phyloP scores from a whole-genome alignment of 306 rosid species.

The Prinsepia uniflora region DNA sequence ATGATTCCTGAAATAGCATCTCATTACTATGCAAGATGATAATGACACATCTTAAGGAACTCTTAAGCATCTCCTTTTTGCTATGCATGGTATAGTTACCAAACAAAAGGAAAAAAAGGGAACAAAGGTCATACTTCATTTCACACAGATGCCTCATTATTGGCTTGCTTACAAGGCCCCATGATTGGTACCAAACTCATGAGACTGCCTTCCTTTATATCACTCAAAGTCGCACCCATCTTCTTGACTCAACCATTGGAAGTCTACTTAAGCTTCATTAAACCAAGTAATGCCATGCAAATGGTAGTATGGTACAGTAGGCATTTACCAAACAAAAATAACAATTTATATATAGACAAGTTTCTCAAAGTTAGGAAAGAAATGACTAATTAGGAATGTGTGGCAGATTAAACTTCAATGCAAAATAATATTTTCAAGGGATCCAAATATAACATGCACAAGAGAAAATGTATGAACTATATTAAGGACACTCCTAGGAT shows the following conservation, averaged over 20 bases:
- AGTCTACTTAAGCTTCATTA: neutral
- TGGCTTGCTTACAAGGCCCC: neutral
- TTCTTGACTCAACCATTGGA: neutral
- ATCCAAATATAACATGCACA: constrained; percentile 18
- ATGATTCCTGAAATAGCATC: neutral
- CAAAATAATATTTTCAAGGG: neutral
- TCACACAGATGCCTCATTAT: neutral
- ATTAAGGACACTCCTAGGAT: too few relatives aligned
- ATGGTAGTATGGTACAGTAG: neutral
- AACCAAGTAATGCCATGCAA: neutral
- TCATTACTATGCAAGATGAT: neutral
- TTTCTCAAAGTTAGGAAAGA: constrained; percentile 16
- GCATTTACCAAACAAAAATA: neutral
- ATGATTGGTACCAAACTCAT: neutral
- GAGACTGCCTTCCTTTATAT: neutral
- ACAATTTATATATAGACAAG: neutral
- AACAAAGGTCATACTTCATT: neutral
- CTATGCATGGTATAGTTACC: neutral
- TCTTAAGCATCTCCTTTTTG: neutral
- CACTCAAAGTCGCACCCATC: neutral
- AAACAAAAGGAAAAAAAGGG: neutral
- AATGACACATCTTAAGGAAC: neutral
- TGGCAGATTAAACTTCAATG: neutral
- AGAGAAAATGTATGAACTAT: constrained; percentile 11
- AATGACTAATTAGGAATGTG: neutral